phyloP scores from a whole-genome alignment of 257 asterid species.

The Buddleja alternifolia region DNA sequence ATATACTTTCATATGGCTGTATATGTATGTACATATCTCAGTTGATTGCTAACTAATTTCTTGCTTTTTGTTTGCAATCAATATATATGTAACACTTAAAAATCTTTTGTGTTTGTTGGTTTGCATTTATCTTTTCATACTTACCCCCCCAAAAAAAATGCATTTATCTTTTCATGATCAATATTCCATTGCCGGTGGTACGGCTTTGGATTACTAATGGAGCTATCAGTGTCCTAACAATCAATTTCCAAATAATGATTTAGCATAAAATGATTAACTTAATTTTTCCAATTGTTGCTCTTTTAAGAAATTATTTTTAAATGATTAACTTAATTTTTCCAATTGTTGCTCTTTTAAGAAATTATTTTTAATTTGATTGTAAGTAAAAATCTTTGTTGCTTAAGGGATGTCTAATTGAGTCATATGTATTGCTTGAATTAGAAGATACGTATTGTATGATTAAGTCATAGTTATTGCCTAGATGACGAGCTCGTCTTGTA shows the following conservation, averaged over 20 bases:
- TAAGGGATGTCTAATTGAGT: constrained; percentile 15
- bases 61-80: too few species aligned
- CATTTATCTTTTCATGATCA: background rate
- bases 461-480: too few species aligned
- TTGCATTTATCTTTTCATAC: constrained; percentile 9
- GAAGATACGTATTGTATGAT: too few species aligned
- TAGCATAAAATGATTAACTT: background rate
- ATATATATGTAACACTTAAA: background rate
- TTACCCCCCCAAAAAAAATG: too few species aligned
- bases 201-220: constrained; percentile 1
- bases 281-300: background rate
- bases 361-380: background rate
- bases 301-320: background rate
- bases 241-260: background rate
- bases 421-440: too few species aligned
- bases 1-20: too few species aligned
- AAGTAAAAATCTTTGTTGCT: constrained; percentile 14
- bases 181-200: constrained; percentile 21
- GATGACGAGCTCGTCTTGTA: too few species aligned
- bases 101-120: background rate
- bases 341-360: background rate
- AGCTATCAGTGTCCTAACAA: constrained; percentile 21
- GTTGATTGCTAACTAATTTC: too few species aligned
- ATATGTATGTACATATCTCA: too few species aligned
- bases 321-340: background rate